Evolutionary conservation across 2,329 filamentous ascomycete species (phyloP), one percentile per base, ranked within the genome.

Genomic region (Colletotrichum echinochloae): DNA sequence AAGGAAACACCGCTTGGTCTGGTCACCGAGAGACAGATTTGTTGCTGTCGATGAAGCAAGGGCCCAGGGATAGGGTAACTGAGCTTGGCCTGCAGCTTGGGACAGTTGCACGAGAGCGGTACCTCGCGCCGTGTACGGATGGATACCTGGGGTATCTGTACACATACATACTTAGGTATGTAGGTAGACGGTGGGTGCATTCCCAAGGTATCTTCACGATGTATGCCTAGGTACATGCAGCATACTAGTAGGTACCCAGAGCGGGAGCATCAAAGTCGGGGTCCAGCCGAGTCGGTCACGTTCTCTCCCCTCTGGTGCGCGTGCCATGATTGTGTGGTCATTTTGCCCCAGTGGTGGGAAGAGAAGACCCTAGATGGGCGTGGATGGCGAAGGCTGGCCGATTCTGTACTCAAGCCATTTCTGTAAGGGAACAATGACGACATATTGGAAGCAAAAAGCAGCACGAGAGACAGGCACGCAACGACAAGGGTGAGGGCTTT

Each of bases 261-360:
- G 7, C 8, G 41, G 41, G 41, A 26, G 46, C 46, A 18, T 26
- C 28, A 49, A 46, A 60, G 63, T 65, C 51, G 41, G 64, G 64
- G 67, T 52, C 64, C 68, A 71, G 68, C 64, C 64, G 59, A 54
- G 64, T 60, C 68, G 59, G 64, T 63, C 64, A 70, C 52, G 64
- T 67, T 68, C 67, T 33, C 64, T 52, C 39, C 67, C 28, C 64
- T 52, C 39, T 67, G 44, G 57, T 28, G 57, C 67, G 67, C 57
- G 67, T 63, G 64, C 67, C 57, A 67, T 59, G 57, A 28, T 52
- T 54, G 37, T 41, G 16, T 37, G 8, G 16, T 9, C n/a, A 33
- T 49, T 28, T 44, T 28, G 11, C 9, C 5, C 30, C 35, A 18
- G 18, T 23, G 16, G 37, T 11, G n/a, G 35, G 52, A 23, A 12